A percentile compares a stretch with the other conserved stretches of the same genome.
phyloP scores from a whole-genome alignment of 2,329 filamentous ascomycete species.

The Fusarium sp. region DNA sequence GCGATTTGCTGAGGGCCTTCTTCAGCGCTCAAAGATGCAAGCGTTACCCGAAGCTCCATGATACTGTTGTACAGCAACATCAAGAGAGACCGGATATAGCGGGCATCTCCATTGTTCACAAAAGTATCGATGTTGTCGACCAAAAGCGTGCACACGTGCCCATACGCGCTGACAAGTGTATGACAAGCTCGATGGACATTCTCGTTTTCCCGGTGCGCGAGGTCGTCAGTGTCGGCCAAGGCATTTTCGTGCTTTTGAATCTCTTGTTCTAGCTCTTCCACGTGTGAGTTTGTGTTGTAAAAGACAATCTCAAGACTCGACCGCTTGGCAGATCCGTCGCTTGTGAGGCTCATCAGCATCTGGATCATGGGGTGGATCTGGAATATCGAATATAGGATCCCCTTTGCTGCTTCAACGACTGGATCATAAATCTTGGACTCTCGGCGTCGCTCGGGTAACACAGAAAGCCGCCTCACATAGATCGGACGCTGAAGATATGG shows the following conservation, averaged over 20 bases:
- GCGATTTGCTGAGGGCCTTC: slow-evolving; percentile 34
- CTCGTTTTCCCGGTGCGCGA: slow-evolving; percentile 64
- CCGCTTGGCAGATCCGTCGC: slow-evolving; percentile 65
- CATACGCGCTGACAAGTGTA: slow-evolving; percentile 69
- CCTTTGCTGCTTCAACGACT: slow-evolving; percentile 69
- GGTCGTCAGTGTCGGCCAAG: slow-evolving; percentile 56
- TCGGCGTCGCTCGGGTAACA: slow-evolving; percentile 68
- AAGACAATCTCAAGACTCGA: slow-evolving; percentile 72
- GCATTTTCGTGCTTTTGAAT: slow-evolving; percentile 67
- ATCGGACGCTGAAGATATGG: slow-evolving; percentile 64
- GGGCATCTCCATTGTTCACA: slow-evolving; percentile 69
- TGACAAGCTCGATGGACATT: slow-evolving; percentile 69
- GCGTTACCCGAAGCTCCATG: slow-evolving; percentile 68
- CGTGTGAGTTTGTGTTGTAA: slow-evolving; percentile 71
- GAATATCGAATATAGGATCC: slow-evolving; percentile 71
- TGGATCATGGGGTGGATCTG: slow-evolving; percentile 74
- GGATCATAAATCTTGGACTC: slow-evolving; percentile 68
- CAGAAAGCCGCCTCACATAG: slow-evolving; percentile 69
- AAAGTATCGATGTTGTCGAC: slow-evolving; percentile 69
- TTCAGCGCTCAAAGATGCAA: slow-evolving; percentile 48
- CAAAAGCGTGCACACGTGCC: slow-evolving; percentile 68
- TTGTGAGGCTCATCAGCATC: slow-evolving; percentile 67
- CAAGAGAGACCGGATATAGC: slow-evolving; percentile 70
- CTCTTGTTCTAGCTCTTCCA: slow-evolving; percentile 70
- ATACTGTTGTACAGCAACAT: slow-evolving; percentile 71